These are phyloP conservation scores for Pleurotus citrinopileatus DNA, from an alignment of 768 basidiomycete species.

Conservation along the genomic window DNA sequence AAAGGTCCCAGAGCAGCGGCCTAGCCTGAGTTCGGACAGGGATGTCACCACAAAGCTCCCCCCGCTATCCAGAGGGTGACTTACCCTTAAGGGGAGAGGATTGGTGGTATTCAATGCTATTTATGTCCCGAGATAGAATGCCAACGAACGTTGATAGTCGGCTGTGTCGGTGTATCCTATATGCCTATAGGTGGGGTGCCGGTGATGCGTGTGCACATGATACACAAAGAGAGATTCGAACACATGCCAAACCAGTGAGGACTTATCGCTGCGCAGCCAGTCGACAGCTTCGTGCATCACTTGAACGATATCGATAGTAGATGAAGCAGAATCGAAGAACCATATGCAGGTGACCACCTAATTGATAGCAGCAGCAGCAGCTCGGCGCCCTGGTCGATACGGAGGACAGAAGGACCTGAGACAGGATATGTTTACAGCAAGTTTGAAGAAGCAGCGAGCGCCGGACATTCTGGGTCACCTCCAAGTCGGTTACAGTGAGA, in stretches of 20 bases:
- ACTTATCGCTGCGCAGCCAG: background rate
- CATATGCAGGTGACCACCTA: too few relatives aligned
- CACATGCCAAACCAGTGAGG: background rate
- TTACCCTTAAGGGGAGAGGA: background rate
- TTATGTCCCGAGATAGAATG: background rate
- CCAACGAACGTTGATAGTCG: background rate
- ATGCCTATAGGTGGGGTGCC: background rate
- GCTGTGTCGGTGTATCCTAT: background rate
- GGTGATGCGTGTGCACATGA: background rate
- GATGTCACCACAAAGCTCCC: background rate
- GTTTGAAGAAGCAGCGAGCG: too few relatives aligned
- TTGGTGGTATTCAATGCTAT: background rate
- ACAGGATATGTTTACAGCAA: too few relatives aligned
- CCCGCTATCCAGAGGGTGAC: background rate
- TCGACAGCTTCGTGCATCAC: background rate
- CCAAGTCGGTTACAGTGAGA: constrained; percentile 70
- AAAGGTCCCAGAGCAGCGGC: background rate
- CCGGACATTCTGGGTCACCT: too few relatives aligned
- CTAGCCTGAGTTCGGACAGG: too few relatives aligned
- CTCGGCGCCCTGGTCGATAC: too few relatives aligned
- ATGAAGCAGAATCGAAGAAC: background rate
- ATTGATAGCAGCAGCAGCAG: too few relatives aligned
- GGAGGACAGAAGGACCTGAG: too few relatives aligned
- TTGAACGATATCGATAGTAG: background rate
- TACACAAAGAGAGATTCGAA: too few relatives aligned